Evolutionary conservation across 2,329 filamentous ascomycete species (phyloP).

Genomic region (Neopestalotiopsis sp.): DNA sequence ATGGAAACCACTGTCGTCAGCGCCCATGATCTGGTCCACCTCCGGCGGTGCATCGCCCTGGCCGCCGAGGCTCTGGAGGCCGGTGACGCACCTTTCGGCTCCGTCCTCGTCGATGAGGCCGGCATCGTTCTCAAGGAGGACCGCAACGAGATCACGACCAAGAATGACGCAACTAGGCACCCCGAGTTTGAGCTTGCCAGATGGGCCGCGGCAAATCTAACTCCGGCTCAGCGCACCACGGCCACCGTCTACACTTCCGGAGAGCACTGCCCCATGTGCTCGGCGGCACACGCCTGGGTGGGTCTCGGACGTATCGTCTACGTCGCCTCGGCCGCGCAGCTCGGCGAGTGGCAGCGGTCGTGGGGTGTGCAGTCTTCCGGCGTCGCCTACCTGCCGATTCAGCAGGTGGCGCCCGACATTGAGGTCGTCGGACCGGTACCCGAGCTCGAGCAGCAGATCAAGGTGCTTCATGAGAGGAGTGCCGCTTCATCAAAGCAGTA

Average conservation of each 20-base stretch:
- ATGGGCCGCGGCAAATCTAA: conserved; percentile 25
- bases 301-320: conserved; percentile 27
- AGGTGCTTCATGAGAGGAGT: conserved; percentile 24
- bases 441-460: conserved; percentile 25
- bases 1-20: not conserved
- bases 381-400: conserved; percentile 20
- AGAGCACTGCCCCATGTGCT: conserved; percentile 30
- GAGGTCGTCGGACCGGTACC: conserved; percentile 24
- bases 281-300: conserved; percentile 26
- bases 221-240: conserved; percentile 9
- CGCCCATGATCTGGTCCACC: conserved; percentile 21
- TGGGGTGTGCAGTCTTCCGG: conserved; percentile 4
- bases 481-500: not conserved
- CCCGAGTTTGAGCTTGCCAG: conserved; percentile 29
- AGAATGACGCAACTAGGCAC: conserved; percentile 25
- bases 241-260: conserved; percentile 29
- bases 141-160: conserved; percentile 25
- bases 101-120: conserved; percentile 22
- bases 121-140: conserved; percentile 21
- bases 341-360: conserved; percentile 22
- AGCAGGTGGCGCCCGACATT: conserved; percentile 20
- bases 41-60: conserved; percentile 32
- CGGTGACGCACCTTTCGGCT: conserved; percentile 30
- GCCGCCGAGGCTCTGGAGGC: conserved; percentile 32
- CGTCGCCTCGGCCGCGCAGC: conserved; percentile 23